Conservation (phyloP, 2,329 filamentous ascomycete species). For the Ophiostoma sp. region DNA sequence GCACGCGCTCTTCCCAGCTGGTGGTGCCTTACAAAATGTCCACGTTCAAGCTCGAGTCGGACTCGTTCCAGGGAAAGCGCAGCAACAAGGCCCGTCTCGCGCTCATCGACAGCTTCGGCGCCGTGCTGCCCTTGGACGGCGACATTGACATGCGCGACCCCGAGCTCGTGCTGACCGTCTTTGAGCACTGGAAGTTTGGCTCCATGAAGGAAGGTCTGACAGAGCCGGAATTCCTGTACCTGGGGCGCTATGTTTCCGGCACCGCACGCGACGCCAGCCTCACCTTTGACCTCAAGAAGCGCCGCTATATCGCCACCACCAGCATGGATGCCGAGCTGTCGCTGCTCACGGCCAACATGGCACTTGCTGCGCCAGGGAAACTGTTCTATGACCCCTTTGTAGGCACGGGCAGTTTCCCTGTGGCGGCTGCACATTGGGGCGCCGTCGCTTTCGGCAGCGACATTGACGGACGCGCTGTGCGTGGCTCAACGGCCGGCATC, state of each 20-base stretch:
- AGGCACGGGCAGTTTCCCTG: slow-evolving; percentile 86
- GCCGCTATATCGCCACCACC: slow-evolving; percentile 89
- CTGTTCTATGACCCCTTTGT: slow-evolving; percentile 94
- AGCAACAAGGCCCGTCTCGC: slow-evolving; percentile 57
- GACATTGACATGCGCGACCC: slow-evolving; percentile 70
- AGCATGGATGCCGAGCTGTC: slow-evolving; percentile 96
- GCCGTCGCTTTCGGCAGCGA: slow-evolving; percentile 80
- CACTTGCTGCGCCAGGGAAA: slow-evolving; percentile 73
- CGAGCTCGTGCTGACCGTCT: slow-evolving; percentile 69
- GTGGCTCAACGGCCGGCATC: slow-evolving; percentile 58
- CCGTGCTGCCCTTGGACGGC: slow-evolving; percentile 70
- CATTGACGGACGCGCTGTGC: slow-evolving; percentile 84
- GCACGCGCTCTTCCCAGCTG: slow-evolving; percentile 50
- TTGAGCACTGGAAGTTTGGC: slow-evolving; percentile 70
- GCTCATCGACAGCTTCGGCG: slow-evolving; percentile 72
- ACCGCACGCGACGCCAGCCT: slow-evolving; percentile 63
- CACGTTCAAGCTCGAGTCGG: slow-evolving; percentile 80
- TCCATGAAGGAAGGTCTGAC: slow-evolving; percentile 44
- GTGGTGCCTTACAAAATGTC: slow-evolving; percentile 61
- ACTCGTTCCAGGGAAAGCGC: slow-evolving; percentile 74
- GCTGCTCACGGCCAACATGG: slow-evolving; percentile 86
- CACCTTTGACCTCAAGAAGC: slow-evolving; percentile 85
- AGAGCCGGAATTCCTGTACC: slow-evolving; percentile 58
- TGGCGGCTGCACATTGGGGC: slow-evolving; percentile 87
- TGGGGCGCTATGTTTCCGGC: slow-evolving; percentile 65